Base-by-base conservation (phyloP, 2,329 filamentous ascomycete species). In the Teratosphaeriaceae sp. region DNA sequence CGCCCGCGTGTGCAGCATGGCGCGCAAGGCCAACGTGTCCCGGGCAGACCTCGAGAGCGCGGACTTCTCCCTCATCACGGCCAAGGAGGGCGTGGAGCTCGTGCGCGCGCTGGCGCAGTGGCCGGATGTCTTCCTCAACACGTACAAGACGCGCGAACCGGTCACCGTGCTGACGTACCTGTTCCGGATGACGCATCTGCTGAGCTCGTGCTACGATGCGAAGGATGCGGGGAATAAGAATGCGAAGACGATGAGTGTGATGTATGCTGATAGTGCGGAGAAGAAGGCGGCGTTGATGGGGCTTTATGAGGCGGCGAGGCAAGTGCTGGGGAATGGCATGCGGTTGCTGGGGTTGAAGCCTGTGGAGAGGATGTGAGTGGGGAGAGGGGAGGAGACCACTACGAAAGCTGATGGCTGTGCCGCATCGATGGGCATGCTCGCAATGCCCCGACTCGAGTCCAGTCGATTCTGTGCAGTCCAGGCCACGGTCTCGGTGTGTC, bases 271-370 rank as follows among this genome's bases (percentile, higher is more conserved):
- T 65, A 59, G 48, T 27, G 72, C 70, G 22, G 80, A 84, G 60
- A 67, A 88, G 42, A 81, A 84, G 72, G 66, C 71, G 56, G 82
- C 84, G 20, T 75, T 87, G 53, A 78, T 88, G 75, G 84, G 85
- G 9, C 68, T 94, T 54, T 94, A 94, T 62, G 80, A 84, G 53
- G 74, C 82, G 2, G 83, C 85, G 5, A 76, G 84, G 57, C 80
- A 82, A 47, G 85, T 90, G 26, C 70, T 94, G 50, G 75, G 76
- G 57, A 94, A 92, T 64, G 88, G 85, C 48, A 94, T 94, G 88
- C 75, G 76, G 49, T 65, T 94, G 55, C 70, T 94, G 51, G 88
- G 88, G 1, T 69, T 94, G 62, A 80, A 73, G 41, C 88, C 88
- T 8, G 82, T 94, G 37, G 81, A 90, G 61, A 71, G 79, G 67